Percentiles rank a stretch among this genome's conserved stretches.
Evolutionary conservation across 2,329 filamentous ascomycete genomes (phyloP).

Genomic region (Rhinocladiella mackenziei): DNA sequence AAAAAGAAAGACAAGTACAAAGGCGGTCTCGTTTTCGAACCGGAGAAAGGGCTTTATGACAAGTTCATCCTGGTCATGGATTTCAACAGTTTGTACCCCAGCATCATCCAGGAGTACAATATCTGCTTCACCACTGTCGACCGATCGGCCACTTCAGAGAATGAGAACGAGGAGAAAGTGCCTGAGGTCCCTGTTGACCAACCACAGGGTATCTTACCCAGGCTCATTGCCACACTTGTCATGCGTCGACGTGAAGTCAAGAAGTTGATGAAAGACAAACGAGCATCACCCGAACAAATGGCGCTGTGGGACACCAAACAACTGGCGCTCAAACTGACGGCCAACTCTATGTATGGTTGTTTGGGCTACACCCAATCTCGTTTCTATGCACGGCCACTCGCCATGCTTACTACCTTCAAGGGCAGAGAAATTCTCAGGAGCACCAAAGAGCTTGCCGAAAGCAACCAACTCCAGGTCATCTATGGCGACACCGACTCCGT

Average conservation of each 20-base stretch:
- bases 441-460: conserved; percentile 93
- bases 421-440: conserved; percentile 94
- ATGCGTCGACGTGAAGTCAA: conserved; percentile 87
- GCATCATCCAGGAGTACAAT: conserved; percentile 98
- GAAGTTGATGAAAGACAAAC: conserved; percentile 92
- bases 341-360: conserved; percentile 99
- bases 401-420: conserved; percentile 94
- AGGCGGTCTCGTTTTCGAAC: conserved; percentile 96
- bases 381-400: conserved; percentile 92
- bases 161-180: conserved; percentile 79
- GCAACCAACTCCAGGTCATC: conserved; percentile 85
- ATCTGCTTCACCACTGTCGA: conserved; percentile 99
- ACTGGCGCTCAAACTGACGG: conserved; percentile 90
- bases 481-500: conserved; percentile 99
- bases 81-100: conserved; percentile 98
- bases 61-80: conserved; percentile 99
- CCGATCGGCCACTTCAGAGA: conserved; percentile 58
- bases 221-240: conserved; percentile 87
- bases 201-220: conserved; percentile 79
- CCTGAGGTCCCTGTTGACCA: conserved; percentile 72
- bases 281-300: conserved; percentile 76
- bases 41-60: conserved; percentile 95
- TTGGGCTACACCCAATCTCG: conserved; percentile 94
- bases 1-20: conserved; percentile 99
- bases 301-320: conserved; percentile 98